Percentiles rank a stretch among this genome's conserved stretches.
Evolutionary conservation across 2,329 filamentous ascomycete genomes (phyloP).

Genomic region (Penicillium sp.): DNA sequence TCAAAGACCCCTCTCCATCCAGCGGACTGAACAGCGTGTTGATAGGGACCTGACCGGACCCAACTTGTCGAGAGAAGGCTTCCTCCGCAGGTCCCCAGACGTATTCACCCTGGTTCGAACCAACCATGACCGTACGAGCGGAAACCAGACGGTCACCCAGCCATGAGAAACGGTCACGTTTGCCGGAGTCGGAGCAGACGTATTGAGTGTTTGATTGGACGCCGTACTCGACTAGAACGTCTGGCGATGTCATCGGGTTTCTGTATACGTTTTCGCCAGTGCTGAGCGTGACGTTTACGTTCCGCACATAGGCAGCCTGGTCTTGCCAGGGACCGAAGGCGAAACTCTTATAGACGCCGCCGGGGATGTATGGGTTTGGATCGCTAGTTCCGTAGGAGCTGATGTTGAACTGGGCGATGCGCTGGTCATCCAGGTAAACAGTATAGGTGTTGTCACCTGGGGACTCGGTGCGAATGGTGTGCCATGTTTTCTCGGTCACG

Average conservation of each 20-base stretch:
- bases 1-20: not conserved
- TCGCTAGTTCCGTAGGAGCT: not conserved
- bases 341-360: not conserved
- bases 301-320: not conserved
- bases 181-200: not conserved
- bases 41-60: not conserved
- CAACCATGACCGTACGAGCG: not conserved
- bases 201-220: not conserved
- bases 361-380: not conserved
- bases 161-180: not conserved
- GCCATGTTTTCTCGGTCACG: not conserved
- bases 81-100: constrained; percentile 2
- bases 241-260: not conserved
- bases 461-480: not conserved
- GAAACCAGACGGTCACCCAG: not conserved
- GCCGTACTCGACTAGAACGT: not conserved
- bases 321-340: not conserved
- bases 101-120: constrained; percentile 1
- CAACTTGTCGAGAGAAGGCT: constrained; percentile 3
- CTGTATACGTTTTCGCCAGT: not conserved
- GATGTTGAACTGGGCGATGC: not conserved
- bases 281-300: not conserved
- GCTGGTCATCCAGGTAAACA: not conserved
- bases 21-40: not conserved
- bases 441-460: not conserved